Evolutionary conservation across 2,329 filamentous ascomycete genomes (phyloP), one percentile per base, ranked within the genome.

Genomic region (Fusarium penzigii): DNA sequence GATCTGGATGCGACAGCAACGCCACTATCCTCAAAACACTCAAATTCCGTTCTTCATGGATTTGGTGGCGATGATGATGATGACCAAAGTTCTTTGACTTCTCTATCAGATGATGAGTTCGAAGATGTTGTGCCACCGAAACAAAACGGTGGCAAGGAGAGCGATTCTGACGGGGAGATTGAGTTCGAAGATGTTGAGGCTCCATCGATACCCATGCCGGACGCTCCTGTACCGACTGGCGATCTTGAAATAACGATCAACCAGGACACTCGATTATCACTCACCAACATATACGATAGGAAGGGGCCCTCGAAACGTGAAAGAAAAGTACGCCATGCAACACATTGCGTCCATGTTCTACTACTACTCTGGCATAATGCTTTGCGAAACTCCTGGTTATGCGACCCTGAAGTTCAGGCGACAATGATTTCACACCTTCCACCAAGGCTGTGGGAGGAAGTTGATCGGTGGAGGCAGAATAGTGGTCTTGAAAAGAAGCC

Each of bases 291-390:
- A 1, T 76, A 83, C 42, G 76, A 77, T 16, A 96, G 90, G 71
- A 96, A 93, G 67, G 92, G 91, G 0, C 89, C 90, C 0, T 88
- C 89, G 3, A 96, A 96, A 72, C 84, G 88, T 29, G 91, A 97
- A 67, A 84, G 90, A 46, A 82, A 85, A 54, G 88, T 93, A 50
- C 83, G 94, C 25, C 82, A 86, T 34, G 80, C 86, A 4, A 92
- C 91, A 1, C 94, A 99, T 70, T 89, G 90, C 62, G 80, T 96
- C 61, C 94, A 99, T 70, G 92, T 97, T 2, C 86, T 95, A 68
- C 83, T 86, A 47, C 76, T 99, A 14, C 80, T 99, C 53, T 97
- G 88, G 80, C 92, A 97, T 68, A 97, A 97, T 66, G 83, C 90
- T 1, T 72, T 94, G 13, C 84, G 90, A 40, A 97, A 97, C 68